A percentile compares a stretch with the other conserved stretches of the same genome.
Evolutionary conservation across 148 eudicot genomes (phyloP).

Genomic region (Rhododendron griersonianum): DNA sequence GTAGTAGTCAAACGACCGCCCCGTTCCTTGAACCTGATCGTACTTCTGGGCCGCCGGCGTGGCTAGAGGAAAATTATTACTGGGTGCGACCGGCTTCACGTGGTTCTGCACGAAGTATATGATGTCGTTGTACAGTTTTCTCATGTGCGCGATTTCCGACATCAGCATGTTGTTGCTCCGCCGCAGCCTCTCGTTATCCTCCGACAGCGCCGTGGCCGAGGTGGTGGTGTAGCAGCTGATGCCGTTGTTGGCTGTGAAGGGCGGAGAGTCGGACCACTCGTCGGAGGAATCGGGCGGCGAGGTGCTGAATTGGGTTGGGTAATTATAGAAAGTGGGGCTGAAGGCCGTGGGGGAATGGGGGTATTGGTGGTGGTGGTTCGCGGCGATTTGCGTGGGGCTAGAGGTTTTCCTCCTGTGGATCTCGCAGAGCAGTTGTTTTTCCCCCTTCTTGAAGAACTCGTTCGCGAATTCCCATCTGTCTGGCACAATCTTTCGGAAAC

Average conservation of each 20-base stretch:
- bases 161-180: slow-evolving; percentile 64
- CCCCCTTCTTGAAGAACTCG: slow-evolving; percentile 49
- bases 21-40: background rate
- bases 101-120: slow-evolving; percentile 88
- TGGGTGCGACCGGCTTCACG: slow-evolving; percentile 65
- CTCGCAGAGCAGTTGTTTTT: slow-evolving; percentile 38
- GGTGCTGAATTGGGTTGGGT: slow-evolving; percentile 36
- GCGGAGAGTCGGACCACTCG: slow-evolving; percentile 43
- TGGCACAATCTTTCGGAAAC: slow-evolving; percentile 58
- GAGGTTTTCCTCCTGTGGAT: slow-evolving; percentile 49
- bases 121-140: slow-evolving; percentile 78
- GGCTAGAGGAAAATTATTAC: slow-evolving; percentile 17
- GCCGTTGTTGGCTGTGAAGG: slow-evolving; percentile 2
- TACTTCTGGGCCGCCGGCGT: slow-evolving; percentile 14
- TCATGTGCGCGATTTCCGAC: slow-evolving; percentile 85
- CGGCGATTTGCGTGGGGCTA: background rate
- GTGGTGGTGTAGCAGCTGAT: background rate
- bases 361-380: slow-evolving; percentile 26
- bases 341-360: slow-evolving; percentile 9
- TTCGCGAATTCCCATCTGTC: slow-evolving; percentile 68
- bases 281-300: slow-evolving; percentile 61
- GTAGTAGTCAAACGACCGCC: background rate
- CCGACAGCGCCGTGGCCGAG: slow-evolving; percentile 49
- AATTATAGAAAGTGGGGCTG: slow-evolving; percentile 27
- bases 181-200: slow-evolving; percentile 72